A percentile compares a stretch with the other conserved stretches of the same genome.
These are phyloP conservation scores for Apophysomyces sp. DNA, from an alignment of 371 early-diverging fungal genomes.

Conservation along the genomic window DNA sequence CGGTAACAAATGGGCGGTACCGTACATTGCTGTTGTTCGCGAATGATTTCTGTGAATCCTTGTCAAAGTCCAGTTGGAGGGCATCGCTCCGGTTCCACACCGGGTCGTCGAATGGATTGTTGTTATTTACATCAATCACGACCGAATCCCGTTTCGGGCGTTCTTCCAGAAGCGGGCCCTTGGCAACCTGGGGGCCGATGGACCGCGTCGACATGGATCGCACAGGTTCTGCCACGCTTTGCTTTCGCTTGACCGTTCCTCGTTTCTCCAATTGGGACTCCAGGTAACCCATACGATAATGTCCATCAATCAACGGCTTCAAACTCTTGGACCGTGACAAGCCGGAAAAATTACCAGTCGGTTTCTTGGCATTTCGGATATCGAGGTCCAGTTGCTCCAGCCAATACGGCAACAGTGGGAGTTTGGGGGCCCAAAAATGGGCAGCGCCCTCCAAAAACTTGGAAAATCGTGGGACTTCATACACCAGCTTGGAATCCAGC, in stretches of 20 bases:
- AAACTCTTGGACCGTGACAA: slow-evolving; percentile 42
- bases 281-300: slow-evolving; percentile 48
- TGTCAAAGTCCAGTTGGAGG: slow-evolving; percentile 9
- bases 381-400: slow-evolving; percentile 86
- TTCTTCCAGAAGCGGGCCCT: not conserved
- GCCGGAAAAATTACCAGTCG: slow-evolving; percentile 26
- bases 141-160: slow-evolving; percentile 1
- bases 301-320: slow-evolving; percentile 43
- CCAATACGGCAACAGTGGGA: slow-evolving; percentile 98
- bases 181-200: not conserved
- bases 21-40: not conserved
- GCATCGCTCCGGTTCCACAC: slow-evolving; percentile 24
- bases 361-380: slow-evolving; percentile 67
- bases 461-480: slow-evolving; percentile 97
- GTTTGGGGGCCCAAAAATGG: slow-evolving; percentile 79
- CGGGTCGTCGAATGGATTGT: slow-evolving; percentile 44
- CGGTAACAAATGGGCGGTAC: not conserved
- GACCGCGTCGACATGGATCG: not conserved
- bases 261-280: slow-evolving; percentile 39
- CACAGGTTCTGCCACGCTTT: not conserved
- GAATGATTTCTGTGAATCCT: slow-evolving; percentile 3
- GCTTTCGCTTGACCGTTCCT: slow-evolving; percentile 23
- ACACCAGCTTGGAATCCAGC: slow-evolving; percentile 86
- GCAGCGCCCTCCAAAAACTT: slow-evolving; percentile 98
- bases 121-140: slow-evolving; percentile 2